Base-by-base conservation (phyloP, 2,329 filamentous ascomycete species). In the Zopfia rhizophila region DNA sequence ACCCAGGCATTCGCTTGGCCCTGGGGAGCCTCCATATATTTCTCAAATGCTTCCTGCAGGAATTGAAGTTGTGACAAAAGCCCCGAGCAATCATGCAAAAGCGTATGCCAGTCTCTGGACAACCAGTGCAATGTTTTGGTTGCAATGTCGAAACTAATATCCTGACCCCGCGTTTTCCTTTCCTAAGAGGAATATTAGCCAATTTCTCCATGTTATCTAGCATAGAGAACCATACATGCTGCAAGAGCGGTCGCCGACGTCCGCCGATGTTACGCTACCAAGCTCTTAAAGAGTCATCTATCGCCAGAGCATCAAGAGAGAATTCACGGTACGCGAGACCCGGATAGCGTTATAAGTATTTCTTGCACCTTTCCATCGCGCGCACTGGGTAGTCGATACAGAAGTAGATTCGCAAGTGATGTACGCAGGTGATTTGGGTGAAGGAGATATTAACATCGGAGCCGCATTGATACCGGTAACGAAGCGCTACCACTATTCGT, bases 401-500 rank as follows among this genome's bases (percentile, higher is more conserved):
- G 29, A 63, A 60, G 30, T 63, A 60, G 1, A 48, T 55, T 4
- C 38, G 51, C 14, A 35, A 32, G 29, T 28, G 17, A 3, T 21
- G 35, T 2, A 47, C 52, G 10, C 60, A 50, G 6, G 52, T 32
- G n/a, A 48, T 42, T 14, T 65, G 56, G 10, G 50, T 58, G 43
- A 55, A 62, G 19, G 48, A 42, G 8, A 54, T 41, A 12, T 52
- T 54, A 4, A 44, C 52, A 19, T 58, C 50, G 58, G 55, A 65
- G 11, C 61, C 61, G 24, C 52, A 57, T 2, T 42, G 19, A 22
- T 60, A 58, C 8, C 58, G 58, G 18, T 65, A 65, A 29, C 45
- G 55, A 5, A 53, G 22, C 19, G 58, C 59, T 58, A 33, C 10
- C 5, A 18, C 7, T 18, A 12, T 35, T 14, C 5, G 12, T 5